A percentile compares a stretch with the other conserved stretches of the same genome.
These are phyloP conservation scores for Monosporascus sp. DNA, from an alignment of 2,329 filamentous ascomycete genomes.

Conservation along the genomic window DNA sequence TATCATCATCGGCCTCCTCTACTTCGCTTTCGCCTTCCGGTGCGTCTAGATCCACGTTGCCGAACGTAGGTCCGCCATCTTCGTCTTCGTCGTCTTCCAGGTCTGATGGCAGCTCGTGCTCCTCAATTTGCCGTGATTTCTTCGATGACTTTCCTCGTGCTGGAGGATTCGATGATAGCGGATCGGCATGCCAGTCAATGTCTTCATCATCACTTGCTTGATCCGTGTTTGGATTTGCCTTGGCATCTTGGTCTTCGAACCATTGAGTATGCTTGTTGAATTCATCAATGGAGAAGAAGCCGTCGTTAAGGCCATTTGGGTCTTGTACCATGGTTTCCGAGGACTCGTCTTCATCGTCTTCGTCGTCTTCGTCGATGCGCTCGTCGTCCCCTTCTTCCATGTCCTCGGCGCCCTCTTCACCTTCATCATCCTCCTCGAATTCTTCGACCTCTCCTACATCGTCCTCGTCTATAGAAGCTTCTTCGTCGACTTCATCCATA, in stretches of 20 bases:
- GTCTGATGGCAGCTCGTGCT: conserved; percentile 32
- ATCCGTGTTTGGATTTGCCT: conserved; percentile 69
- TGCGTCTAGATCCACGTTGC: conserved; percentile 68
- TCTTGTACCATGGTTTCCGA: conserved; percentile 62
- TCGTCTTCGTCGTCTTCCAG: conserved; percentile 57
- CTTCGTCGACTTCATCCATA: conserved; percentile 28
- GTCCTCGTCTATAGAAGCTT: conserved; percentile 23
- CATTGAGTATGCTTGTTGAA: conserved; percentile 94
- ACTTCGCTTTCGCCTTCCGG: conserved; percentile 67
- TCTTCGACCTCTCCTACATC: conserved; percentile 22
- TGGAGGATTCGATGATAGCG: conserved; percentile 41
- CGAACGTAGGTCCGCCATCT: conserved; percentile 79
- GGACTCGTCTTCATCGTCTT: conserved; percentile 42
- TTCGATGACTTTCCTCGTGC: conserved; percentile 24
- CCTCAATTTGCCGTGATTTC: conserved; percentile 31
- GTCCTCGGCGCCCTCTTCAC: conserved; percentile 27
- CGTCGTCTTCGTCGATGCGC: conserved; percentile 34
- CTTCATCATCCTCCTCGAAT: conserved; percentile 17
- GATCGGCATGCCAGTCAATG: conserved; percentile 82
- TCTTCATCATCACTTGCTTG: conserved; percentile 78
- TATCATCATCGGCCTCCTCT: conserved; percentile 49
- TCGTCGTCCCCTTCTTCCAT: conserved; percentile 29
- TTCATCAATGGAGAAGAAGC: conserved; percentile 95
- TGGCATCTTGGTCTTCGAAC: conserved; percentile 78
- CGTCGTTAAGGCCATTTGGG: conserved; percentile 84